Percentiles rank a stretch among this genome's conserved stretches.
Evolutionary conservation across 1,139 yeast genomes (phyloP).

Genomic region (Debaryomyces sp.): DNA sequence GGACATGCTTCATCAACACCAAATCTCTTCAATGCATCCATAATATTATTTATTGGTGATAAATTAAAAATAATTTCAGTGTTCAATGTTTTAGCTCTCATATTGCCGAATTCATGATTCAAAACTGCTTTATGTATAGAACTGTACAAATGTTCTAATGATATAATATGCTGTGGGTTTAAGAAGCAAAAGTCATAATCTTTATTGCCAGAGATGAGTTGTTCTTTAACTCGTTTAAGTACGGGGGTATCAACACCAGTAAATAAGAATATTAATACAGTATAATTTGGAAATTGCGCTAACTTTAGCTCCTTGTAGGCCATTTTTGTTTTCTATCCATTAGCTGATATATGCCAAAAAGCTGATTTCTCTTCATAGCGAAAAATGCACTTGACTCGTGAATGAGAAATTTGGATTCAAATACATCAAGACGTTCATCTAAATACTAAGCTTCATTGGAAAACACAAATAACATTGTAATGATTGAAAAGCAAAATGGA

Average conservation of each 20-base stretch:
- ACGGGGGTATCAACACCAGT: constrained; percentile 19
- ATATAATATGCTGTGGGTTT: constrained; percentile 39
- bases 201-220: constrained; percentile 33
- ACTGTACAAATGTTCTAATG: constrained; percentile 38
- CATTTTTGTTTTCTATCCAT: constrained; percentile 11
- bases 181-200: constrained; percentile 45
- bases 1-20: constrained; percentile 38
- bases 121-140: constrained; percentile 39
- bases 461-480: background rate
- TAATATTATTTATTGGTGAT: constrained; percentile 47
- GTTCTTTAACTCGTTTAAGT: constrained; percentile 29
- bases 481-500: background rate
- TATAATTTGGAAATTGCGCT: constrained; percentile 37
- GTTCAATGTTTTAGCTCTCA: constrained; percentile 44
- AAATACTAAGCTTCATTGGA: background rate
- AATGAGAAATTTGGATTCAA: background rate
- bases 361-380: background rate
- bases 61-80: constrained; percentile 46
- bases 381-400: background rate
- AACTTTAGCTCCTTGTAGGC: constrained; percentile 19
- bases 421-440: background rate
- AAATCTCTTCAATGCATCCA: constrained; percentile 46
- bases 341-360: background rate
- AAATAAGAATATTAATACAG: constrained; percentile 29
- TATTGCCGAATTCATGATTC: constrained; percentile 26